phyloP scores from a whole-genome alignment of 441 rosid species.

The Populus tomentosa region DNA sequence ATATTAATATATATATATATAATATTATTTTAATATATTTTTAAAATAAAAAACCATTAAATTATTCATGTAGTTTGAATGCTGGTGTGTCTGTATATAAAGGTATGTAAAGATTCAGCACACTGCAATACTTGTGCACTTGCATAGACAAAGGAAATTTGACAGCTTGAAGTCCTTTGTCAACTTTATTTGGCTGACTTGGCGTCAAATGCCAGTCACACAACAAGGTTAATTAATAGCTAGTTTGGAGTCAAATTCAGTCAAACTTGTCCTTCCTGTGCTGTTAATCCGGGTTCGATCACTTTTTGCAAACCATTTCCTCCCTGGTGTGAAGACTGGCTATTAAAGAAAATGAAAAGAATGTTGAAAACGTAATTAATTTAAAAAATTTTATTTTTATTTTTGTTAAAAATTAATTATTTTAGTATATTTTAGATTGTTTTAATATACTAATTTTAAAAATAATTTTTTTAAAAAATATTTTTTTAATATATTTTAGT shows the following conservation, averaged over 20 bases:
- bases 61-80: no score
- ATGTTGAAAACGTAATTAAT: no score
- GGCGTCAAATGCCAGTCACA: background rate
- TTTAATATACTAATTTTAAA: no score
- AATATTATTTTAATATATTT: no score
- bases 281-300: background rate
- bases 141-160: background rate
- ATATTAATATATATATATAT: no score
- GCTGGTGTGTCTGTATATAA: background rate
- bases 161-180: background rate
- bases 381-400: no score
- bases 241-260: background rate
- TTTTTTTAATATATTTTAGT: no score
- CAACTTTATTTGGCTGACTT: background rate
- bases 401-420: no score
- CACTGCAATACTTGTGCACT: background rate
- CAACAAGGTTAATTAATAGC: background rate
- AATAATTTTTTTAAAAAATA: no score
- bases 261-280: background rate
- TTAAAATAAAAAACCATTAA: no score
- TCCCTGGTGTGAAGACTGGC: background rate
- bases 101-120: background rate
- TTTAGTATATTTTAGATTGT: no score
- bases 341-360: no score
- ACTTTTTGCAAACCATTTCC: background rate